Conservation (phyloP, 352 stramenopile genomes). For the Stramenopiles sp. region DNA sequence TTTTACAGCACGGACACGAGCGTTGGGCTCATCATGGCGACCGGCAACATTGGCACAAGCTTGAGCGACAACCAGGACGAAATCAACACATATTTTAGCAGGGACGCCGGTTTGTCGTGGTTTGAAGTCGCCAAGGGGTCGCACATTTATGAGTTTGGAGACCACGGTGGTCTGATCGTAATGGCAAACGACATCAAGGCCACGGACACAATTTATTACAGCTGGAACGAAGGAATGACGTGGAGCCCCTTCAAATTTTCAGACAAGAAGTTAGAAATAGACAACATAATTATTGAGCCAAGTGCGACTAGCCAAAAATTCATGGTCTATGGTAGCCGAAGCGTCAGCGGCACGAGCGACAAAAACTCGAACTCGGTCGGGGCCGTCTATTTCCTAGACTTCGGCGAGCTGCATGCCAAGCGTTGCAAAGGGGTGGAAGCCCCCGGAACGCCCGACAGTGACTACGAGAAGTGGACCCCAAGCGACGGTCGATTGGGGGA, state of each 20-base stretch:
- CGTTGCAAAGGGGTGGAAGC: slow-evolving; percentile 14
- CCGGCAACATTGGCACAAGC: slow-evolving; percentile 17
- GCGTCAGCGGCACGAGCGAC: not conserved
- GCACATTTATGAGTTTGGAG: slow-evolving; percentile 24
- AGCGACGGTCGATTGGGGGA: not conserved
- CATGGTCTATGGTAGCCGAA: slow-evolving; percentile 16
- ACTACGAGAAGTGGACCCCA: slow-evolving; percentile 22
- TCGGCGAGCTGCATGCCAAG: slow-evolving; percentile 16
- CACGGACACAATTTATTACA: slow-evolving; percentile 15
- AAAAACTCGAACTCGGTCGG: slow-evolving; percentile 4
- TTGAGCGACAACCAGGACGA: slow-evolving; percentile 12
- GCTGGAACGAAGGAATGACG: slow-evolving; percentile 17
- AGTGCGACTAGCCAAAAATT: slow-evolving; percentile 15
- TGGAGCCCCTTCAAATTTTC: slow-evolving; percentile 20
- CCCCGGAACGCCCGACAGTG: slow-evolving; percentile 12
- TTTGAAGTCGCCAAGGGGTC: slow-evolving; percentile 16
- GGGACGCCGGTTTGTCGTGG: slow-evolving; percentile 20
- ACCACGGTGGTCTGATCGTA: slow-evolving; percentile 21
- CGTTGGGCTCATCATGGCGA: slow-evolving; percentile 20
- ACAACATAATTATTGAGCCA: slow-evolving; percentile 25
- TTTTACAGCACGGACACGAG: slow-evolving; percentile 18
- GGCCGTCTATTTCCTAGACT: slow-evolving; percentile 20
- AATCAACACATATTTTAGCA: slow-evolving; percentile 19
- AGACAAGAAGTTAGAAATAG: slow-evolving; percentile 15
- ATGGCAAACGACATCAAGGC: slow-evolving; percentile 18